Percentiles rank a stretch among this genome's conserved stretches.
Evolutionary conservation across 1,284 basidiomycete genomes (phyloP).

Genomic region (Phellinidium pouzarii): DNA sequence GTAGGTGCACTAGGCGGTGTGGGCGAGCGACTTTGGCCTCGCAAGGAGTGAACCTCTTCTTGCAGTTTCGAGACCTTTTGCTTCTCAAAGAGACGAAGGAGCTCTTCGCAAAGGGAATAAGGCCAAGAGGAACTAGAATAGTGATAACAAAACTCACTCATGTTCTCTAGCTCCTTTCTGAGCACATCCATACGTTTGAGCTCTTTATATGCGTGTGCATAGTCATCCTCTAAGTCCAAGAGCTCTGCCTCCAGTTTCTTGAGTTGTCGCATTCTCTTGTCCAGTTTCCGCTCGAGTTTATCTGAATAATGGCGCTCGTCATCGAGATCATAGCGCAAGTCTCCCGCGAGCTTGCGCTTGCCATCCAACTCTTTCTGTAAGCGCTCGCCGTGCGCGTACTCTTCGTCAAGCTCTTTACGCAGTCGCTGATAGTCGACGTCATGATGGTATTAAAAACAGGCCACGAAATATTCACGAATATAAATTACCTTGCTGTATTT

Average conservation of each 20-base stretch:
- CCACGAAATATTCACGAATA: not conserved
- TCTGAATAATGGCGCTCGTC: constrained; percentile 6
- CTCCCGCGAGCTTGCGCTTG: not conserved
- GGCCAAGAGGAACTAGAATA: not conserved
- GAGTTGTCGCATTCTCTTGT: constrained; percentile 4
- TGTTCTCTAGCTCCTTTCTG: constrained; percentile 8
- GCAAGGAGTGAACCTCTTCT: constrained; percentile 13
- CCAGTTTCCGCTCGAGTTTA: constrained; percentile 13
- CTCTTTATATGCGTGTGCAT: constrained; percentile 3
- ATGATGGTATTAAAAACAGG: not conserved
- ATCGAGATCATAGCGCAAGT: constrained; percentile 9
- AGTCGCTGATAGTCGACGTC: constrained; percentile 1
- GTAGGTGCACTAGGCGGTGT: not conserved
- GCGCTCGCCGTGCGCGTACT: constrained; percentile 8
- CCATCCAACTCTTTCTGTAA: not conserved
- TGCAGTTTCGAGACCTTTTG: constrained; percentile 11
- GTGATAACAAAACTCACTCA: not conserved
- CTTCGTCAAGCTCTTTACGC: constrained; percentile 10
- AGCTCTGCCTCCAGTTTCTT: constrained; percentile 12
- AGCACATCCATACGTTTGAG: constrained; percentile 9
- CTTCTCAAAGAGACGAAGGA: constrained; percentile 1
- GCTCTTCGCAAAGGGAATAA: not conserved
- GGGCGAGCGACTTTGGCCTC: constrained; percentile 2
- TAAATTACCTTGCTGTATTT: not conserved
- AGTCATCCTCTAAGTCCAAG: constrained; percentile 8